Base-by-base conservation (phyloP, 2,329 filamentous ascomycete genomes). In the Diaporthe sp. region DNA sequence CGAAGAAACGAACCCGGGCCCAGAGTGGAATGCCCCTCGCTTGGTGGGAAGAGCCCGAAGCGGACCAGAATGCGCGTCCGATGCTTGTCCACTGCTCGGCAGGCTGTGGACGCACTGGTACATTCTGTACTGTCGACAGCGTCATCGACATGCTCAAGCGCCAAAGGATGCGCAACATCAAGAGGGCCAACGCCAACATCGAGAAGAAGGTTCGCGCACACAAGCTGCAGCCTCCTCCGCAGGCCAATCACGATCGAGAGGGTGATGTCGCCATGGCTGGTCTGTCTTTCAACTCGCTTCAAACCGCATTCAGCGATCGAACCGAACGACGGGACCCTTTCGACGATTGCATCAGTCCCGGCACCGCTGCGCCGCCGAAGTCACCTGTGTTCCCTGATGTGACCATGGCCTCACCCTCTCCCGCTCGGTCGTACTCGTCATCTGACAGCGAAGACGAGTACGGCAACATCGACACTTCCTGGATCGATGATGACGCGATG, bases 141-240 rank as follows among this genome's bases (percentile, higher is more conserved):
- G 97, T 98, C 12, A 93, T 98, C 73, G 96, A 98, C 83, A 97
- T 98, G 94, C 86, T 99, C 75, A 98, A 98, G 85, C 92, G 94
- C n/a, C 95, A 98, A 83, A 89, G 87, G 42, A 82, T 86, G 69
- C 78, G 77, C 55, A 73, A 77, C n/a, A 66, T 77, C 33, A 74
- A 75, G 45, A 70, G 70, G 35, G 75, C 78, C 0, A 74, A 76
- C 52, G 82, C 82, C 12, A 83, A 83, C 50, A 77, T 78, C 33
- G 77, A 75, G 55, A 55, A 74, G 28, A 73, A 75, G 58, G 70
- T 74, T 74, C 19, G 73, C 71, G 61, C 73, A 71, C 47, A 76
- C 71, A 57, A 66, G 75, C 40, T 68, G 10, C 54, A 77, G 77
- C 50, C 47, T 12, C 54, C 76, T 77, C 47, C 45, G 80, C 30